Percentiles rank a stretch among this genome's conserved stretches.
Conservation (phyloP, 805 yeast species). For the Komagataella pseudopastoris region DNA sequence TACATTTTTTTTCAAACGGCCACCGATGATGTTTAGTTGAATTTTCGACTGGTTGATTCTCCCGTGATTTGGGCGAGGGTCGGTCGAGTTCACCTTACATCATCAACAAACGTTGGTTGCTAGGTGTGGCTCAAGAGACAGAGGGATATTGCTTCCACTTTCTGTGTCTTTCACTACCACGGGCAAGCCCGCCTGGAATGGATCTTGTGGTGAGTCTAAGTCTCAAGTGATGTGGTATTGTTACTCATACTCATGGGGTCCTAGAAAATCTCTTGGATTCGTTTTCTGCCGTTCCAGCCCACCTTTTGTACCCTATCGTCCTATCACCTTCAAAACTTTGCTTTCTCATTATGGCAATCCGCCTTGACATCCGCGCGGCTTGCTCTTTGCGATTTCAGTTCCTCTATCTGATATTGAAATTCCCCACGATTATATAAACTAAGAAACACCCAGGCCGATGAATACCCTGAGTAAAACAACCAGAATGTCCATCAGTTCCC, state of each 20-base stretch:
- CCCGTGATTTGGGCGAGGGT: too few relatives aligned
- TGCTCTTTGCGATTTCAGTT: background rate
- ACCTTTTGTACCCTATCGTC: background rate
- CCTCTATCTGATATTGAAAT: background rate
- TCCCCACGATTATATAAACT: background rate
- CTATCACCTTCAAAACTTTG: background rate
- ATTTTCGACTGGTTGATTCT: too few relatives aligned
- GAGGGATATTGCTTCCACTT: too few relatives aligned
- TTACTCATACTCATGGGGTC: too few relatives aligned
- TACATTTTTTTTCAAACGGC: too few relatives aligned
- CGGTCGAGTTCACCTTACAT: too few relatives aligned
- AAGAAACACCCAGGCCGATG: background rate
- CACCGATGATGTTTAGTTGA: too few relatives aligned
- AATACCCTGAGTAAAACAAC: background rate
- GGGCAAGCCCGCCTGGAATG: too few relatives aligned
- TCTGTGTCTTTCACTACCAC: too few relatives aligned
- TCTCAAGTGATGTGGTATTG: background rate
- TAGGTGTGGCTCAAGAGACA: too few relatives aligned
- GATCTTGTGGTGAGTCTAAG: too few relatives aligned
- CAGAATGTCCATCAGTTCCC: constrained; percentile 6
- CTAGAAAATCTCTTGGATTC: background rate
- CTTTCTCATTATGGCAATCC: background rate
- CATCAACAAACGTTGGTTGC: too few relatives aligned
- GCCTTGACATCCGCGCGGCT: background rate
- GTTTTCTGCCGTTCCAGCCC: background rate